These are phyloP conservation scores for Ceratocystis albifundus DNA, from an alignment of 2,329 filamentous ascomycete genomes.

Conservation along the genomic window DNA sequence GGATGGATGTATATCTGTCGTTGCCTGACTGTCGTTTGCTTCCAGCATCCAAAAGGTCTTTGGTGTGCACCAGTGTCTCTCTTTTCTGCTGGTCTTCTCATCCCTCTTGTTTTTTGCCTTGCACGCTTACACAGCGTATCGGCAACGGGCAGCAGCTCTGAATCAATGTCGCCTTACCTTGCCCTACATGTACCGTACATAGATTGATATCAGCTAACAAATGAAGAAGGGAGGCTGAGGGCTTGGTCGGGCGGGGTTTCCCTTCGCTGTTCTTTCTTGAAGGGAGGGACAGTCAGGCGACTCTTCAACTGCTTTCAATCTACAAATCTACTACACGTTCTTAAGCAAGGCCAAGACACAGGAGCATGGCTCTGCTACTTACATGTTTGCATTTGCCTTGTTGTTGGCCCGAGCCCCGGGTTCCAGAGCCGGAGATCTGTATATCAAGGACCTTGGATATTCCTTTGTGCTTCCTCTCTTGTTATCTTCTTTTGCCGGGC, in stretches of 20 bases:
- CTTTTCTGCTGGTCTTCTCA: background rate
- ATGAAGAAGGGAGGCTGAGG: background rate
- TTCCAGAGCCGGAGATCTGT: no score
- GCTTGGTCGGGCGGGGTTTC: background rate
- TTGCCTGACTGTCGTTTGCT: background rate
- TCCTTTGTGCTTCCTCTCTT: no score
- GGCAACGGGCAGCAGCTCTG: background rate
- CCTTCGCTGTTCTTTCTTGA: background rate
- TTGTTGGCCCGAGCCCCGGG: no score
- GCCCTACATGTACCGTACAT: background rate
- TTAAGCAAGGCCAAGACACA: no score
- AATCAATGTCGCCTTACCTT: background rate
- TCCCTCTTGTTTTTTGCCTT: background rate
- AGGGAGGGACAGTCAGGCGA: background rate
- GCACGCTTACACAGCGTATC: background rate
- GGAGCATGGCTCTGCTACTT: no score
- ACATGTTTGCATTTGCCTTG: no score
- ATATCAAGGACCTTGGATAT: no score
- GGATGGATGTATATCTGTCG: background rate
- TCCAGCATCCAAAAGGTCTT: background rate
- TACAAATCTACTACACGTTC: no score
- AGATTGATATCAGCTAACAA: background rate
- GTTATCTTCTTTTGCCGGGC: no score
- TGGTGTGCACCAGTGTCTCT: slow-evolving; percentile 7
- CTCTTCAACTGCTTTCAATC: background rate